These are phyloP conservation scores for Phellopilus nigrolimitatus DNA, from an alignment of 1,284 basidiomycete genomes.

Conservation along the genomic window DNA sequence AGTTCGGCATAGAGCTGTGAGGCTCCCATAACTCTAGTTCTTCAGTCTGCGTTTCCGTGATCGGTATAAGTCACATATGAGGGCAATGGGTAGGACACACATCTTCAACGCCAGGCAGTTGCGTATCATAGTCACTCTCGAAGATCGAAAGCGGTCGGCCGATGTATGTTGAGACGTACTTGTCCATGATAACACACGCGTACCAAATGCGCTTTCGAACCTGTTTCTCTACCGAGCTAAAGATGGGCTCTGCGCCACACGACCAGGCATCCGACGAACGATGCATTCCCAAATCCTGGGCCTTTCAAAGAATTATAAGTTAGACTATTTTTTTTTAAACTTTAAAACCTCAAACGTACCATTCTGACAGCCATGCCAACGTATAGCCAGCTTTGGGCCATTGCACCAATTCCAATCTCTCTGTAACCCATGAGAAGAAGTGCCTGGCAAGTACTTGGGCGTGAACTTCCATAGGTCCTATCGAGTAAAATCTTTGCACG, in stretches of 20 bases:
- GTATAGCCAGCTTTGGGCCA: conserved; percentile 83
- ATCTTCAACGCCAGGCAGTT: conserved; percentile 60
- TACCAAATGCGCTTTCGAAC: conserved; percentile 79
- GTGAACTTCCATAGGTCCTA: conserved; percentile 56
- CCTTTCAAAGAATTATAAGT: conserved; percentile 34
- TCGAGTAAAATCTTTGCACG: conserved; percentile 69
- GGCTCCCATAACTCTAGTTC: conserved; percentile 56
- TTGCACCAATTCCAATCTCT: conserved; percentile 82
- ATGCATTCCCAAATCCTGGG: conserved; percentile 84
- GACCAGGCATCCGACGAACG: conserved; percentile 70
- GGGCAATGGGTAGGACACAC: conserved; percentile 31
- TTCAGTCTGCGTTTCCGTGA: conserved; percentile 40
- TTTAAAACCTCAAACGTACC: conserved; percentile 24
- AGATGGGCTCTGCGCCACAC: conserved; percentile 58
- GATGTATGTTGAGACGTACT: conserved; percentile 77
- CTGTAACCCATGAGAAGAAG: conserved; percentile 76
- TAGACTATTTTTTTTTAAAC: not conserved
- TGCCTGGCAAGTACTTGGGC: conserved; percentile 70
- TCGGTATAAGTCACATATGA: not conserved
- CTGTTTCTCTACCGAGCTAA: conserved; percentile 62
- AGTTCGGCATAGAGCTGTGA: conserved; percentile 34
- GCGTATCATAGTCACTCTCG: conserved; percentile 78
- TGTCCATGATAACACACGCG: conserved; percentile 75
- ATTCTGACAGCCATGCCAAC: conserved; percentile 75
- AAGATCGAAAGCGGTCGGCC: conserved; percentile 75